Evolutionary conservation across 306 rosid species (phyloP).

Genomic region (Rosa chinensis): DNA sequence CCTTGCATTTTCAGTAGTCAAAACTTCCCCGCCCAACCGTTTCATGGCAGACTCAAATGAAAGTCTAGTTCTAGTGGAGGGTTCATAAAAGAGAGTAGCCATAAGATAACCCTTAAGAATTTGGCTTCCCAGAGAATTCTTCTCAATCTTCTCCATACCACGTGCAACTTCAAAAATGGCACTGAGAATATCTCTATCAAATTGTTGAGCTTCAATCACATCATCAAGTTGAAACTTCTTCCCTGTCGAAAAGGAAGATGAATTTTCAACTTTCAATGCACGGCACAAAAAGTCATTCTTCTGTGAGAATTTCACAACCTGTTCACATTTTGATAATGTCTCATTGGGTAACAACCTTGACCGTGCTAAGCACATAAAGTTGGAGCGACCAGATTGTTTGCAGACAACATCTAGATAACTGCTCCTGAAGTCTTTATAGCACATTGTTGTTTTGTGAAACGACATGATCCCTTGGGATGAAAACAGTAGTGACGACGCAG

Average conservation of each 20-base stretch:
- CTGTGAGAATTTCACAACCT: constrained; percentile 13
- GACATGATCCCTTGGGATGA: constrained; percentile 42
- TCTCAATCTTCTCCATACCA: constrained; percentile 79
- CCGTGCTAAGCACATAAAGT: constrained; percentile 18
- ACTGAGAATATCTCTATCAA: constrained; percentile 61
- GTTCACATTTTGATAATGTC: constrained; percentile 31
- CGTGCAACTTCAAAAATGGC: constrained; percentile 72
- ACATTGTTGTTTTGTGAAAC: constrained; percentile 27
- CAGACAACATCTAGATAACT: constrained; percentile 8
- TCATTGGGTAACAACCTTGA: constrained; percentile 23
- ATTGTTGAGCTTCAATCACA: constrained; percentile 89
- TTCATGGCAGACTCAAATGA: constrained; percentile 97
- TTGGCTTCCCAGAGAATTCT: constrained; percentile 69
- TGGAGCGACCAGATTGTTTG: constrained; percentile 18
- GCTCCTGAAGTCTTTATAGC: constrained; percentile 24
- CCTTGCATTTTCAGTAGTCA: constrained; percentile 88
- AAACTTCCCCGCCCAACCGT: constrained; percentile 85
- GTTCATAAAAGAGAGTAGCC: constrained; percentile 94
- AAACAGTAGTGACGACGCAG: constrained; percentile 46
- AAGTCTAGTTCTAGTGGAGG: constrained; percentile 90
- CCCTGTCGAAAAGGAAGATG: constrained; percentile 45
- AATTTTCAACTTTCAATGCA: constrained; percentile 45
- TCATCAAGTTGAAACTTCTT: constrained; percentile 69
- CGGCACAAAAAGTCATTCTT: constrained; percentile 33
- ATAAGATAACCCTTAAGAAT: constrained; percentile 81